Percentiles rank a stretch among this genome's conserved stretches.
phyloP scores from a whole-genome alignment of 2,329 filamentous ascomycete species.

The Aspergillus ustus region DNA sequence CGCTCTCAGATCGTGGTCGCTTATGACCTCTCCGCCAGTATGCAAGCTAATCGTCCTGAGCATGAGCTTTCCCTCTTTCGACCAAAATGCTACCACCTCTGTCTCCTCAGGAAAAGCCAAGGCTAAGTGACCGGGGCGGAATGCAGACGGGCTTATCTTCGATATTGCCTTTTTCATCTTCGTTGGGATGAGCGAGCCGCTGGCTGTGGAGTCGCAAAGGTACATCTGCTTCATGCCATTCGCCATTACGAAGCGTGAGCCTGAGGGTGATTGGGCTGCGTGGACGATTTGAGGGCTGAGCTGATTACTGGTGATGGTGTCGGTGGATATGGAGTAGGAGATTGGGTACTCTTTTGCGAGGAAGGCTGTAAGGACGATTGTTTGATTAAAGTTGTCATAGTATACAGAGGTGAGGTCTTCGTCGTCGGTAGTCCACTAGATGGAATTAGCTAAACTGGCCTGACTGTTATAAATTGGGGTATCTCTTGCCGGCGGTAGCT shows the following conservation, averaged over 20 bases:
- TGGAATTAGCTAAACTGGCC: constrained; percentile 13
- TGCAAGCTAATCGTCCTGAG: constrained; percentile 35
- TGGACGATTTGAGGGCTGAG: constrained; percentile 38
- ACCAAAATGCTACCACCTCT: constrained; percentile 26
- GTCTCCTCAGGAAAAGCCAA: constrained; percentile 34
- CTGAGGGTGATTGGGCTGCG: constrained; percentile 41
- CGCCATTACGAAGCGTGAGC: constrained; percentile 33
- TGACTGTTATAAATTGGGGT: neutral
- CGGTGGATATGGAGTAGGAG: constrained; percentile 23
- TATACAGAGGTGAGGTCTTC: constrained; percentile 41
- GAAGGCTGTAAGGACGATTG: constrained; percentile 35
- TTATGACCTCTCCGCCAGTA: constrained; percentile 28
- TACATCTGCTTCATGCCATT: constrained; percentile 44
- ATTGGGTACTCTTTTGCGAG: constrained; percentile 27
- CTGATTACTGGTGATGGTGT: constrained; percentile 32
- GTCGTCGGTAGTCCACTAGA: constrained; percentile 38
- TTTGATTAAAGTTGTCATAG: constrained; percentile 35
- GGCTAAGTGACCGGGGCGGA: constrained; percentile 37
- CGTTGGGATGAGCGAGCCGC: constrained; percentile 31
- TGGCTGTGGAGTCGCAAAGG: constrained; percentile 38
- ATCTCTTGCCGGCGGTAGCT: constrained; percentile 25
- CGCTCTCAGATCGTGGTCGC: constrained; percentile 37
- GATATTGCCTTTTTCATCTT: constrained; percentile 37
- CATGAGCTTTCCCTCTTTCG: constrained; percentile 29
- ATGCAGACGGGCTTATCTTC: constrained; percentile 38